Evolutionary conservation across 2,329 filamentous ascomycete genomes (phyloP).

Genomic region (Sarocladium brachiariae): DNA sequence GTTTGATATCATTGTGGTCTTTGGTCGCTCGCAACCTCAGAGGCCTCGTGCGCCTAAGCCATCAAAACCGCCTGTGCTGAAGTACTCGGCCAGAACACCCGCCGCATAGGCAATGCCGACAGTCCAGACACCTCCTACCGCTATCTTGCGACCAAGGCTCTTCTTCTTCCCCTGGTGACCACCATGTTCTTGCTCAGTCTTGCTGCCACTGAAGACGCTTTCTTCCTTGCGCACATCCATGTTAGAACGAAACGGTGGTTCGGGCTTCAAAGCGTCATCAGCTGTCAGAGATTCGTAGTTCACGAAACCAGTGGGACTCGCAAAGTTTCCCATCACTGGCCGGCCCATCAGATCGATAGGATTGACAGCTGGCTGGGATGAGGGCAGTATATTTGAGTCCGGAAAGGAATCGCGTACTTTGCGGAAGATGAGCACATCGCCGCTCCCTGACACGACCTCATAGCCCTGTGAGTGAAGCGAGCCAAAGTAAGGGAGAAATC

Average conservation of each 20-base stretch:
- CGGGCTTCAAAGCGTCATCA: conserved; percentile 20
- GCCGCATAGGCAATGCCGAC: conserved; percentile 51
- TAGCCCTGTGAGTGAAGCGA: conserved; percentile 55
- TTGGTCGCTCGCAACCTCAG: too few relatives aligned
- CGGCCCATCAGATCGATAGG: conserved; percentile 52
- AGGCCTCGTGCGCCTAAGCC: conserved; percentile 31
- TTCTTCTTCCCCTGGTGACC: conserved; percentile 26
- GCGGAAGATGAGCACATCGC: conserved; percentile 60
- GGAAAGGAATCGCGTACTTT: conserved; percentile 36
- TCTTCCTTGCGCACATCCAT: conserved; percentile 40
- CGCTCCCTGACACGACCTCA: conserved; percentile 57
- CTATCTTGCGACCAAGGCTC: conserved; percentile 38
- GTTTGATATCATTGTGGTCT: too few relatives aligned
- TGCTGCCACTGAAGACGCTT: conserved; percentile 36
- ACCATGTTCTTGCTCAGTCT: conserved; percentile 17
- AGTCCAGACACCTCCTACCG: conserved; percentile 47
- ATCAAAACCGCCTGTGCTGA: conserved; percentile 39
- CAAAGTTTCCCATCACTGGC: conserved; percentile 48
- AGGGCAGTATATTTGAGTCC: neutral
- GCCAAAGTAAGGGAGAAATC: conserved; percentile 59
- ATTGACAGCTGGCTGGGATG: conserved; percentile 32
- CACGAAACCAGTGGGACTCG: conserved; percentile 59
- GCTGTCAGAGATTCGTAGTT: conserved; percentile 45
- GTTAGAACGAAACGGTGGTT: conserved; percentile 32
- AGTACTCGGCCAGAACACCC: conserved; percentile 52